These are phyloP conservation scores for Quercus aquifolioides DNA, from an alignment of 306 rosid species.

Conservation along the genomic window DNA sequence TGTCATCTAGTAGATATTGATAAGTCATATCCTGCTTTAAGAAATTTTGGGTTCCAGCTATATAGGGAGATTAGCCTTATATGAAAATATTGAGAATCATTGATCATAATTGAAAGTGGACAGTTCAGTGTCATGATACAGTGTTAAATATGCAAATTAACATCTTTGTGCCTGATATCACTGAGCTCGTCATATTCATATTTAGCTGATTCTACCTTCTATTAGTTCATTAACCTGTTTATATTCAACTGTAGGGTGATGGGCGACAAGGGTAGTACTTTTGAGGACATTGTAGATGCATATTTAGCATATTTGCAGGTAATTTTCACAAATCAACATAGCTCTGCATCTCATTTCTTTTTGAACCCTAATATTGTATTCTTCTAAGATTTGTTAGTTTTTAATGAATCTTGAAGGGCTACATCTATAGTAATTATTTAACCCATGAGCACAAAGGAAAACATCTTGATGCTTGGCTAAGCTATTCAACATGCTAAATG, in stretches of 20 bases:
- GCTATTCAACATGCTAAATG: neutral
- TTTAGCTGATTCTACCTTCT: neutral
- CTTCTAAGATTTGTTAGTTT: neutral
- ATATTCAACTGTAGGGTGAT: slow-evolving; percentile 43
- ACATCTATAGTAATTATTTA: neutral
- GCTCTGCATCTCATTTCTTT: slow-evolving; percentile 15
- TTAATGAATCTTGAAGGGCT: neutral
- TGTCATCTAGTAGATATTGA: neutral
- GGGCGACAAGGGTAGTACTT: slow-evolving; percentile 49
- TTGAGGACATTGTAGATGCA: slow-evolving; percentile 84
- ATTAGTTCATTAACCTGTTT: slow-evolving; percentile 12
- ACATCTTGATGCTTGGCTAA: neutral
- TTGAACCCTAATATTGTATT: neutral
- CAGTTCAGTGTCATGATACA: neutral
- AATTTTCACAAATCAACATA: slow-evolving; percentile 36
- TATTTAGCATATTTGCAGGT: slow-evolving; percentile 94
- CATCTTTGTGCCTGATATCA: slow-evolving; percentile 1
- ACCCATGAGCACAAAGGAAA: neutral
- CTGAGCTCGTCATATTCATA: neutral
- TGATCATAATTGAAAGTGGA: neutral
- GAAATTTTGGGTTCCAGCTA: neutral
- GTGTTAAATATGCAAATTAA: neutral
- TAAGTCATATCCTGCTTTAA: neutral
- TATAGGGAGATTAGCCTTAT: neutral
- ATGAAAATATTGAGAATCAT: neutral